Percentiles rank a stretch among this genome's conserved stretches.
phyloP scores from a whole-genome alignment of 805 yeast species.

The Candida cerambycidarum region DNA sequence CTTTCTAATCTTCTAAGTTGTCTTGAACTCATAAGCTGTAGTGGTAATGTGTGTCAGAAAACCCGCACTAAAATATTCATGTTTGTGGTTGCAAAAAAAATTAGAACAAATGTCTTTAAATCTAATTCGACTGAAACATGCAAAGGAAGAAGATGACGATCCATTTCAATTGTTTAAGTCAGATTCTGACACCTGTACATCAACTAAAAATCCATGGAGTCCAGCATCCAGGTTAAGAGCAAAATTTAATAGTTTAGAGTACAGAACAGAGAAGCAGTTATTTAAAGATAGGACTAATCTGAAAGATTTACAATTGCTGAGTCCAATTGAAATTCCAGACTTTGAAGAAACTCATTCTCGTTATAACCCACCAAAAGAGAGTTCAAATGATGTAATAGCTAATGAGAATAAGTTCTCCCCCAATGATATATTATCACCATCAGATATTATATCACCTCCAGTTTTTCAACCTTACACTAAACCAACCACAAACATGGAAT shows the following conservation, averaged over 20 bases:
- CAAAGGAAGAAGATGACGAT: not conserved
- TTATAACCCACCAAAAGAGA: too few species aligned
- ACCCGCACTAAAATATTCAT: not conserved
- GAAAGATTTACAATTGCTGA: too few species aligned
- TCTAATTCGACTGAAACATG: not conserved
- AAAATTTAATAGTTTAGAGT: slow-evolving; percentile 6
- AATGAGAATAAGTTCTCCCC: slow-evolving; percentile 1
- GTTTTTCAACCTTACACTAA: slow-evolving; percentile 8
- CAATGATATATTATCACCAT: slow-evolving; percentile 7
- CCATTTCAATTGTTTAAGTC: slow-evolving; percentile 1
- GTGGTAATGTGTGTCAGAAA: not conserved
- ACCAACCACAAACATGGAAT: slow-evolving; percentile 17
- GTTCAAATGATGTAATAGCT: too few species aligned
- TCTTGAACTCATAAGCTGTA: slow-evolving; percentile 49
- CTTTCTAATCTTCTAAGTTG: slow-evolving; percentile 46
- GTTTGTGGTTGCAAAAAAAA: slow-evolving; percentile 20
- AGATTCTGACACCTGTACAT: slow-evolving; percentile 6
- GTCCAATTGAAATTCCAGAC: too few species aligned
- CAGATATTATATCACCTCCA: slow-evolving; percentile 12
- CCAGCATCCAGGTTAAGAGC: not conserved
- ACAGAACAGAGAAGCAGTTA: slow-evolving; percentile 2
- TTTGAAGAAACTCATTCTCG: too few species aligned
- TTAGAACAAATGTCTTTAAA: not conserved
- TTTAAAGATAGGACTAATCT: not conserved
- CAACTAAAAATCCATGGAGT: not conserved